Base-by-base conservation (phyloP, 768 basidiomycete genomes). In the Exsudoporus frostii region DNA sequence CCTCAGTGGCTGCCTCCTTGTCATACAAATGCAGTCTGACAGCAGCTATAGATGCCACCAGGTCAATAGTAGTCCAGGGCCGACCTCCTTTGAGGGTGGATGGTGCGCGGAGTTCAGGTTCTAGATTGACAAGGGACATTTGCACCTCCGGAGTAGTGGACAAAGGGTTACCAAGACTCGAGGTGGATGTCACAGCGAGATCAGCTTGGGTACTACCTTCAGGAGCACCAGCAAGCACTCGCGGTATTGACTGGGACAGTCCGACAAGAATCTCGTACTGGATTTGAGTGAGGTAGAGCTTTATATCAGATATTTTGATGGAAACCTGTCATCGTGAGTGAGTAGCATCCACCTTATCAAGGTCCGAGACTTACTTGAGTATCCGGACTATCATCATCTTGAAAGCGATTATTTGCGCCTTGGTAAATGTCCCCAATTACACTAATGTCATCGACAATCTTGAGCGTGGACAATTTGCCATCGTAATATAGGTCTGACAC, bases 381-480 rank as follows among this genome's bases (percentile, higher is more conserved):
- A 59, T 88, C 90, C 1, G 95, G 92, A 50, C 74, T 71, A 33
- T 79, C 74, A 30, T 66, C 65, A 53, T 86, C 77, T 17, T 69
- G 65, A n/a, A 65, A 63, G 17, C 82, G 77, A 61, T 89, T 77
- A 14, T 73, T 75, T 43, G 73, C 75, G 7, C 73, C 78, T 69
- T 96, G 92, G 24, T 82, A 69, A 46, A 94, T 71, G 24, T 86
- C 80, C 9, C 88, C 81, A 5, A 72, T 73, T 53, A 98, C 78
- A 53, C 88, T 77, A 43, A 97, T 93, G 63, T 96, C 90, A 59
- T 97, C 92, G 32, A 99, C 88, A 61, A 99, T 92, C 70, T 91
- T 93, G 52, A 98, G 76, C 1, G 69, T 74, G 17, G 81, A 78
- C 13, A 74, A 56, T 55, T 77, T 62, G 40, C 74, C 78, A 14